A percentile compares a stretch with the other conserved stretches of the same genome.
These are phyloP conservation scores for Phaseolus lunatus DNA, from an alignment of 306 rosid species.

Conservation along the genomic window DNA sequence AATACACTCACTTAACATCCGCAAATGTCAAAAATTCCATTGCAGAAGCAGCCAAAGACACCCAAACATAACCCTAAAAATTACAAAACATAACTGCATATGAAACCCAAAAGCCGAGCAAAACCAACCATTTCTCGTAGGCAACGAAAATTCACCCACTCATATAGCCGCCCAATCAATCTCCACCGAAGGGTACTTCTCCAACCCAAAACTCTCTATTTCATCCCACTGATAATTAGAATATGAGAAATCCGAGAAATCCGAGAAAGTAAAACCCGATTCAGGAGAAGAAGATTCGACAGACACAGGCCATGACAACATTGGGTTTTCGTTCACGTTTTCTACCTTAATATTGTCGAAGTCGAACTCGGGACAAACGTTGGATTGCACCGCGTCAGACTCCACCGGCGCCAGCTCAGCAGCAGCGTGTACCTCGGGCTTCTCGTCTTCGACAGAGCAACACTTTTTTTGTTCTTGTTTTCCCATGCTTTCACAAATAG, in stretches of 20 bases:
- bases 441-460: slow-evolving; percentile 47
- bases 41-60: slow-evolving; percentile 63
- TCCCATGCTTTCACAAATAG: slow-evolving; percentile 72
- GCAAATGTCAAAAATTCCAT: slow-evolving; percentile 79
- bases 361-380: not conserved
- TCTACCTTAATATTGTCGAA: not conserved
- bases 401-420: slow-evolving; percentile 13
- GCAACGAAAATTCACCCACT: not conserved
- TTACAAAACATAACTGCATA: slow-evolving; percentile 22
- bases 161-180: slow-evolving; percentile 88
- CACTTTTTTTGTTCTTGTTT: slow-evolving; percentile 51
- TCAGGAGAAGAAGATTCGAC: slow-evolving; percentile 72
- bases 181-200: slow-evolving; percentile 86
- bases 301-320: slow-evolving; percentile 54
- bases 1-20: too few species aligned
- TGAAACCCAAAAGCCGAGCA: not conserved
- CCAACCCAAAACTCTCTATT: slow-evolving; percentile 60
- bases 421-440: slow-evolving; percentile 43
- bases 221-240: slow-evolving; percentile 55
- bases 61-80: slow-evolving; percentile 37
- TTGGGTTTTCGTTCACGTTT: not conserved
- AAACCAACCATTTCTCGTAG: slow-evolving; percentile 3
- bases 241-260: slow-evolving; percentile 67
- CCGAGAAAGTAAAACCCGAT: slow-evolving; percentile 53
- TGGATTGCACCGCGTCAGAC: not conserved